Evolutionary conservation across 1,284 basidiomycete genomes (phyloP), one percentile per base, ranked within the genome.

Genomic region (Coniferiporia weirii): DNA sequence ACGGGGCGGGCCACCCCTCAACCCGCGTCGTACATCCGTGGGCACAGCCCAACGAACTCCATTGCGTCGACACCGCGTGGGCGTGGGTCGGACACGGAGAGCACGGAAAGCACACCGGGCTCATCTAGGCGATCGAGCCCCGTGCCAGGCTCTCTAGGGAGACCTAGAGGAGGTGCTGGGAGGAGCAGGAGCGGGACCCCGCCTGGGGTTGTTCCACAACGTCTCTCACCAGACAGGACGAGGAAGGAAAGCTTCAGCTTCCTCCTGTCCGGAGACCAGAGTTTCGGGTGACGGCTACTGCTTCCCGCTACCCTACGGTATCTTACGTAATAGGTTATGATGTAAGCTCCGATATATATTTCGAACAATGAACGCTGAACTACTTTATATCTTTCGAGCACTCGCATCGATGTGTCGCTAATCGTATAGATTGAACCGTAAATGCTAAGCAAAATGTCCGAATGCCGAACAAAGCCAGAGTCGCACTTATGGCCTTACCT

Each of bases 91-190:
- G 67, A 68, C 36, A 62, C 65, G 17, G 70, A 68, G 54, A 74
- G 72, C 61, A 66, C 62, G 58, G 64, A 67, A 47, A 69, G 70
- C 54, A 77, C 74, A 49, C 76, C 78, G 0, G 69, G 69, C 27
- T 70, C 72, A 63, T 74, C 75, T 61, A 65, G 76, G 69, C 65
- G 72, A 64, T 72, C 76, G 61, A 78, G 76, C 65, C 77, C 76
- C 4, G 68, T 72, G 56, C 71, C 77, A 61, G 70, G 70, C 13
- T 54, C 56, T 6, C 17, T 57, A 27, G 57, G 57, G 34, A 54
- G 62, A 20, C 32, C 45, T 10, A 51, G 46, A 45, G 60, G 59
- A 35, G 44, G 52, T 5, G 43, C 34, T 8, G 56, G 53, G 46
- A 52, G 54, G 19, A 60, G 56, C 57, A 69, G 73, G 63, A 73